Evolutionary conservation across 2,329 filamentous ascomycete genomes (phyloP).

Genomic region (Ploettnerulaceae sp.): DNA sequence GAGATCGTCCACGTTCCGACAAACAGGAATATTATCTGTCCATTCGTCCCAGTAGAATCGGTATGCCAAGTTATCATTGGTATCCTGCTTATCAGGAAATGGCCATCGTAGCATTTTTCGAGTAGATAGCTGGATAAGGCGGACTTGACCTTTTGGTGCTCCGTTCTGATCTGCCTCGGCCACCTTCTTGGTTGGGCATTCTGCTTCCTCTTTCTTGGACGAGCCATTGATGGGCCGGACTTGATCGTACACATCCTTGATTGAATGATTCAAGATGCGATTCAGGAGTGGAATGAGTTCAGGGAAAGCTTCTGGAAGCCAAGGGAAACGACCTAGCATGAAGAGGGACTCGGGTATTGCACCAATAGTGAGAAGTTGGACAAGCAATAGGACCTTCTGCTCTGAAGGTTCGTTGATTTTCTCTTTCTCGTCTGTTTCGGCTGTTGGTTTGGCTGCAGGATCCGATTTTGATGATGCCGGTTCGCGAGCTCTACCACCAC

Average conservation of each 20-base stretch:
- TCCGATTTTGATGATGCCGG: slow-evolving; percentile 49
- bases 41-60: slow-evolving; percentile 98
- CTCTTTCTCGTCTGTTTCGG: slow-evolving; percentile 43
- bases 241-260: slow-evolving; percentile 66
- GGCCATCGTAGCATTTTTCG: slow-evolving; percentile 77
- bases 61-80: slow-evolving; percentile 71
- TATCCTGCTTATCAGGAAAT: slow-evolving; percentile 71
- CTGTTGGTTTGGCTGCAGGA: slow-evolving; percentile 42
- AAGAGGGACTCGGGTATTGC: slow-evolving; percentile 90
- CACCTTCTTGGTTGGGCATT: slow-evolving; percentile 43
- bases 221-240: slow-evolving; percentile 26
- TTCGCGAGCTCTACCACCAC: slow-evolving; percentile 42
- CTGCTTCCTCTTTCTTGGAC: slow-evolving; percentile 37
- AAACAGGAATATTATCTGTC: slow-evolving; percentile 88
- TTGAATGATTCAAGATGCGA: slow-evolving; percentile 75
- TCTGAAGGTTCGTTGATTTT: slow-evolving; percentile 69
- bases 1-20: slow-evolving; percentile 84
- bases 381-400: slow-evolving; percentile 81
- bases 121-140: slow-evolving; percentile 52
- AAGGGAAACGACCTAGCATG: slow-evolving; percentile 86
- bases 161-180: slow-evolving; percentile 60
- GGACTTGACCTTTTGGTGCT: slow-evolving; percentile 64
- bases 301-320: slow-evolving; percentile 80
- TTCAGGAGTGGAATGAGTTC: slow-evolving; percentile 78
- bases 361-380: slow-evolving; percentile 82